Evolutionary conservation across 2,329 filamentous ascomycete genomes (phyloP).

Genomic region (Elsinoe arachidis): DNA sequence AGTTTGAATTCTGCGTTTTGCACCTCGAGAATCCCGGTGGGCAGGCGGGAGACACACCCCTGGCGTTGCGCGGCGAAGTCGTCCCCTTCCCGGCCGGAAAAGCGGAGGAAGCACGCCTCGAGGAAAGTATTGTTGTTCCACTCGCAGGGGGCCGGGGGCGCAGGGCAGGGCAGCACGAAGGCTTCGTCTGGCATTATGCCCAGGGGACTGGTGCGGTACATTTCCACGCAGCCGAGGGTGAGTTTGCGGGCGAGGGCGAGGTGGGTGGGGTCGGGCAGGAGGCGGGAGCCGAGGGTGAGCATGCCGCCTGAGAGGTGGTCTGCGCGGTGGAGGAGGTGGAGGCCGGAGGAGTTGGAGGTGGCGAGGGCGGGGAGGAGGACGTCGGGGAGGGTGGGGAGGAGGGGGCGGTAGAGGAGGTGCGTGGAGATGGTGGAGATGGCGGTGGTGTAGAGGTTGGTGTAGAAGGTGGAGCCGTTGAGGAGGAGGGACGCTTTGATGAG

Average conservation of each 20-base stretch:
- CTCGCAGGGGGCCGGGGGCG: slow-evolving; percentile 26
- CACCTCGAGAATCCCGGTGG: slow-evolving; percentile 48
- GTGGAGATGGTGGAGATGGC: slow-evolving; percentile 41
- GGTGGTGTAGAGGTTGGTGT: slow-evolving; percentile 37
- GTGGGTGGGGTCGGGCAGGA: slow-evolving; percentile 49
- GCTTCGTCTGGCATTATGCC: slow-evolving; percentile 56
- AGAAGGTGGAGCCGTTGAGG: slow-evolving; percentile 28
- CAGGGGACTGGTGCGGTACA: slow-evolving; percentile 48
- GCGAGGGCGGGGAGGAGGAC: slow-evolving; percentile 45
- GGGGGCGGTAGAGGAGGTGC: slow-evolving; percentile 36
- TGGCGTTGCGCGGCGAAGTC: slow-evolving; percentile 16
- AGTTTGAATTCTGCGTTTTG: slow-evolving; percentile 54
- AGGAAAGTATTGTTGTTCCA: slow-evolving; percentile 35
- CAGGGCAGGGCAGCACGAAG: slow-evolving; percentile 38
- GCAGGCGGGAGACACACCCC: slow-evolving; percentile 38
- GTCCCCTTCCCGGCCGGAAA: slow-evolving; percentile 17
- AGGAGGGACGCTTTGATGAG: slow-evolving; percentile 23
- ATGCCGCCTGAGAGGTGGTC: slow-evolving; percentile 62
- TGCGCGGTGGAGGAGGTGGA: slow-evolving; percentile 29
- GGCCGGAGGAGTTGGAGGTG: slow-evolving; percentile 12
- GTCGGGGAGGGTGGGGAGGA: slow-evolving; percentile 35
- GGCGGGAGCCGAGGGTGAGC: slow-evolving; percentile 56
- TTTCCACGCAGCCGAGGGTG: slow-evolving; percentile 55
- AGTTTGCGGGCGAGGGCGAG: slow-evolving; percentile 49
- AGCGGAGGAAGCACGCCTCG: slow-evolving; percentile 21